These are phyloP conservation scores for Aspergillus campestris DNA, from an alignment of 495 filamentous ascomycete genomes.

Conservation along the genomic window DNA sequence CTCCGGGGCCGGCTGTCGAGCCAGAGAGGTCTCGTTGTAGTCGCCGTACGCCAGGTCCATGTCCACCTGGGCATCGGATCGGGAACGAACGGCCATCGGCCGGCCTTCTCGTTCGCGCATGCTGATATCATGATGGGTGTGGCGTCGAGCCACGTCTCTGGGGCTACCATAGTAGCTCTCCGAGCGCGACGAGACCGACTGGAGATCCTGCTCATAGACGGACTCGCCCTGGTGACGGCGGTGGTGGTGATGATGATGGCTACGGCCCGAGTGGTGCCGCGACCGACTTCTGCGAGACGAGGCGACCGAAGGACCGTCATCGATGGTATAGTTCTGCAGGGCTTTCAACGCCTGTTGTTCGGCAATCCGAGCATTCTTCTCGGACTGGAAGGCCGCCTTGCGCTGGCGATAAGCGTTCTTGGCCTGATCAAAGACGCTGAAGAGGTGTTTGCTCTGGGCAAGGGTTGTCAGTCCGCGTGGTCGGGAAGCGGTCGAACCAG, in stretches of 20 bases:
- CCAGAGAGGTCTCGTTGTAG: constrained; percentile 30
- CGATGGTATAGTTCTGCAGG: constrained; percentile 39
- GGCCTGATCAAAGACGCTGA: constrained; percentile 81
- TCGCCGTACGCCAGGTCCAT: constrained; percentile 84
- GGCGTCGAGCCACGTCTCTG: constrained; percentile 34
- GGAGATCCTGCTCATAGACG: constrained; percentile 29
- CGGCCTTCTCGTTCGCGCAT: constrained; percentile 18
- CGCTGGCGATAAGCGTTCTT: constrained; percentile 76
- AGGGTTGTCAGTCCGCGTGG: constrained; percentile 15
- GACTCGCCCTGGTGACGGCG: constrained; percentile 10
- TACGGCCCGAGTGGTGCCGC: constrained; percentile 26
- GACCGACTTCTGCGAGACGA: constrained; percentile 35
- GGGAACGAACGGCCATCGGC: constrained; percentile 25
- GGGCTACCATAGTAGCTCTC: constrained; percentile 16
- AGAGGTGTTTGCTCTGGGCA: constrained; percentile 73
- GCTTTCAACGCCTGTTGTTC: constrained; percentile 43
- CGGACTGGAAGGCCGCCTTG: constrained; percentile 66
- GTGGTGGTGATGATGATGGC: constrained; percentile 11
- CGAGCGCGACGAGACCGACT: constrained; percentile 12
- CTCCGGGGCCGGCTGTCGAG: constrained; percentile 22
- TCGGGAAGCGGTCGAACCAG: background rate
- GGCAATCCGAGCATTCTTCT: constrained; percentile 49
- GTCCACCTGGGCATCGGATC: constrained; percentile 58
- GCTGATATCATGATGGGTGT: constrained; percentile 35
- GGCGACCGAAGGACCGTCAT: constrained; percentile 42